Evolutionary conservation across 1,139 yeast genomes (phyloP).

Genomic region (Yamadazyma taylorii): DNA sequence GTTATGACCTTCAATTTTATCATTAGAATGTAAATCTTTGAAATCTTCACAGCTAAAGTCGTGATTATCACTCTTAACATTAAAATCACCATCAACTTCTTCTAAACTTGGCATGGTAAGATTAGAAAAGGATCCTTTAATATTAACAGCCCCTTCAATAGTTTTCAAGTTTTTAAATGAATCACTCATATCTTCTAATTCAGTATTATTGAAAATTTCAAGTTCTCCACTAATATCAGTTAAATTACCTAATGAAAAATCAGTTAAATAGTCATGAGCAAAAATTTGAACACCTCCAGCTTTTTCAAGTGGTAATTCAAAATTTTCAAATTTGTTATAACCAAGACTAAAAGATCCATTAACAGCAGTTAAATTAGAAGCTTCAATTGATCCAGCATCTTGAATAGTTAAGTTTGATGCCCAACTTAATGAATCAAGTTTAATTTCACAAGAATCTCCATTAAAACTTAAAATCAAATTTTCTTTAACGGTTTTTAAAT

Average conservation of each 20-base stretch:
- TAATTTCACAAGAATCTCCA: slow-evolving; percentile 41
- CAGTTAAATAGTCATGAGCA: slow-evolving; percentile 44
- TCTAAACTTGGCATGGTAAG: slow-evolving; percentile 39
- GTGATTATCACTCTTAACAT: slow-evolving; percentile 35
- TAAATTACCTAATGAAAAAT: slow-evolving; percentile 30
- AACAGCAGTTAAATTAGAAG: slow-evolving; percentile 37
- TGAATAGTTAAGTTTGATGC: slow-evolving; percentile 49
- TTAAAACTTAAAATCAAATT: slow-evolving; percentile 44
- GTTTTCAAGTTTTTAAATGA: slow-evolving; percentile 32
- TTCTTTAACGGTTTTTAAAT: slow-evolving; percentile 35
- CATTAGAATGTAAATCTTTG: slow-evolving; percentile 30
- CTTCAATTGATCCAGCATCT: slow-evolving; percentile 35
- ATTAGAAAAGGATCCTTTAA: slow-evolving; percentile 41
- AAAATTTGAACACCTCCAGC: slow-evolving; percentile 45
- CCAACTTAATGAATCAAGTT: slow-evolving; percentile 38
- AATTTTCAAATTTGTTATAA: slow-evolving; percentile 39
- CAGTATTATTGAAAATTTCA: slow-evolving; percentile 43
- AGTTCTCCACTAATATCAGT: slow-evolving; percentile 45
- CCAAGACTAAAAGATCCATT: slow-evolving; percentile 45
- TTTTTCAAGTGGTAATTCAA: slow-evolving; percentile 32
- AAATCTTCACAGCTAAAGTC: slow-evolving; percentile 41
- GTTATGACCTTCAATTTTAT: slow-evolving; percentile 47
- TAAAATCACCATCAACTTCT: slow-evolving; percentile 47
- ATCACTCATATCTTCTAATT: slow-evolving; percentile 33
- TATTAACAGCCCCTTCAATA: slow-evolving; percentile 45